Evolutionary conservation across 1,139 yeast species (phyloP).

Genomic region (Candida freyschussii): DNA sequence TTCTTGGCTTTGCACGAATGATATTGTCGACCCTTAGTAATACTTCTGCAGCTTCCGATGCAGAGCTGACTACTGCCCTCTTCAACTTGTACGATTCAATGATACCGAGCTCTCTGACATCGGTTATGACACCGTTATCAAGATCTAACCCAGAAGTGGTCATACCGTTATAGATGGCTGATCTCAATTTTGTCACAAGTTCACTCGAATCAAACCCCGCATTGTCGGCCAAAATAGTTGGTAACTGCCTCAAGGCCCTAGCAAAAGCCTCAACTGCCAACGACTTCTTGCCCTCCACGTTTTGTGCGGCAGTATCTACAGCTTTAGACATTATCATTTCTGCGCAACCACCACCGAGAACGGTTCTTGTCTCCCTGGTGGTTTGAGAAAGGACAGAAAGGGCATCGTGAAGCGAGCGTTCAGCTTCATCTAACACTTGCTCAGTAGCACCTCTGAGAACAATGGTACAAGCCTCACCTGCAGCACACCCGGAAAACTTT

Average conservation of each 20-base stretch:
- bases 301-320: slow-evolving; percentile 92
- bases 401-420: slow-evolving; percentile 96
- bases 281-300: slow-evolving; percentile 89
- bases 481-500: slow-evolving; percentile 90
- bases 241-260: slow-evolving; percentile 88
- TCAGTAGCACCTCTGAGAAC: slow-evolving; percentile 97
- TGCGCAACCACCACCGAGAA: slow-evolving; percentile 96
- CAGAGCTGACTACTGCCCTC: slow-evolving; percentile 92
- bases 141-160: slow-evolving; percentile 88
- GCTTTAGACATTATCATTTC: slow-evolving; percentile 99
- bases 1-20: slow-evolving; percentile 94
- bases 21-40: slow-evolving; percentile 92
- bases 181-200: slow-evolving; percentile 81
- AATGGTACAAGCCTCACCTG: slow-evolving; percentile 95
- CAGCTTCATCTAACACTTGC: slow-evolving; percentile 94
- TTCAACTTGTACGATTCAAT: slow-evolving; percentile 91
- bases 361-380: slow-evolving; percentile 89
- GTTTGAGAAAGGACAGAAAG: slow-evolving; percentile 93
- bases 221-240: slow-evolving; percentile 92
- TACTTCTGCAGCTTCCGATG: slow-evolving; percentile 96
- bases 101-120: slow-evolving; percentile 90
- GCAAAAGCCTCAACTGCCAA: slow-evolving; percentile 95
- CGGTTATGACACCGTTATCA: slow-evolving; percentile 77
- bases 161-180: slow-evolving; percentile 91
- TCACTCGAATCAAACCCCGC: slow-evolving; percentile 97